These are phyloP conservation scores for Carallia pectinifolia DNA, from an alignment of 345 rosid genomes.

Conservation along the genomic window DNA sequence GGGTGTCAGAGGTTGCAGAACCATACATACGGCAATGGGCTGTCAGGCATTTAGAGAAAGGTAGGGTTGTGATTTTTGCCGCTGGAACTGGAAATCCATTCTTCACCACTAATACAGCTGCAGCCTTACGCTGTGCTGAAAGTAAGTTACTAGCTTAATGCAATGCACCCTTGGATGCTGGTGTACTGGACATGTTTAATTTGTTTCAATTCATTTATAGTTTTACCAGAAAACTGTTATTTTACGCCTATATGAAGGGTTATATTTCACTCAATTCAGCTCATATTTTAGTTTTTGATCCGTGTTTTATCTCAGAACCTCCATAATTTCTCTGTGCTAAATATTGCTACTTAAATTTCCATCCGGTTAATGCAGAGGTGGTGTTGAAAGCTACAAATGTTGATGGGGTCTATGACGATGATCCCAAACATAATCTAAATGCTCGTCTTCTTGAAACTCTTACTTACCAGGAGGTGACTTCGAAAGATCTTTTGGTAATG, in stretches of 20 bases:
- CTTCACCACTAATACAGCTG: conserved; percentile 96
- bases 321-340: conserved; percentile 3
- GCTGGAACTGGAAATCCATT: conserved; percentile 98
- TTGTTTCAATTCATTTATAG: background rate
- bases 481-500: conserved; percentile 92
- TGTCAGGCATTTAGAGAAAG: conserved; percentile 89
- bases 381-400: conserved; percentile 94
- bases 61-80: conserved; percentile 96
- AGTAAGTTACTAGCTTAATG: conserved; percentile 42
- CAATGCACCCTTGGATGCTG: background rate
- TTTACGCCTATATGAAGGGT: background rate
- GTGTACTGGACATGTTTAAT: background rate
- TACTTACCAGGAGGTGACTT: conserved; percentile 82
- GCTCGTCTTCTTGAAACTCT: conserved; percentile 72
- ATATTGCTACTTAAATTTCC: conserved; percentile 7
- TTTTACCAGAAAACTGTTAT: background rate
- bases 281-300: no score
- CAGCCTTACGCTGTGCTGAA: conserved; percentile 97
- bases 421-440: conserved; percentile 79
- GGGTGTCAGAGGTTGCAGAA: conserved; percentile 96
- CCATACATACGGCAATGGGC: conserved; percentile 90
- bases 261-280: no score
- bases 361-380: conserved; percentile 85
- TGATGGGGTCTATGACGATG: conserved; percentile 83
- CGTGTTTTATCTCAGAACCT: background rate